phyloP scores from a whole-genome alignment of 139 green algal species.

The Monoraphidium neglectum region DNA sequence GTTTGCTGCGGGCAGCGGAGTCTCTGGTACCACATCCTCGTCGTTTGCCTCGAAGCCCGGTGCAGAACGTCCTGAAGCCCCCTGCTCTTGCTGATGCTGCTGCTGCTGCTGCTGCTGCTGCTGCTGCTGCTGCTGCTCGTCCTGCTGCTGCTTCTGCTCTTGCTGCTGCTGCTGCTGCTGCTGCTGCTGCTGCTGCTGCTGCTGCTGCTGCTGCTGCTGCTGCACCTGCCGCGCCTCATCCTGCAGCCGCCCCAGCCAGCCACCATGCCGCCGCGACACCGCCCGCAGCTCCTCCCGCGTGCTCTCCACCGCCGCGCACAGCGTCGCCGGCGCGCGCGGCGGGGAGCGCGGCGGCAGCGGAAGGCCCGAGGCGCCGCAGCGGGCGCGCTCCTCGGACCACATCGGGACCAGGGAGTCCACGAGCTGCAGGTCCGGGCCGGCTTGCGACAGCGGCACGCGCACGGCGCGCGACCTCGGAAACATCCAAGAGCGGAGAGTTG shows the following conservation, averaged over 20 bases:
- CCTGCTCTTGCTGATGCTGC: constrained; percentile 1
- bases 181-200: neutral
- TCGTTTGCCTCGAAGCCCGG: too few species aligned
- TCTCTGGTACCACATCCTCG: too few species aligned
- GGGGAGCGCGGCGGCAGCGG: constrained; percentile 58
- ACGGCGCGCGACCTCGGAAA: constrained; percentile 49
- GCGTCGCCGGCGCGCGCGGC: constrained; percentile 42
- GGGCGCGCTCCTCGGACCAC: constrained; percentile 82
- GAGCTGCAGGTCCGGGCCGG: constrained; percentile 58
- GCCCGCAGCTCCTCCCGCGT: constrained; percentile 55
- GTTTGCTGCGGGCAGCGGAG: too few species aligned
- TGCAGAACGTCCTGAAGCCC: too few species aligned
- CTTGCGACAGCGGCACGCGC: constrained; percentile 59
- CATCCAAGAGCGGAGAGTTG: too few species aligned
- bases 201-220: constrained; percentile 9
- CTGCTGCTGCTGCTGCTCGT: neutral
- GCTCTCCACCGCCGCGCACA: constrained; percentile 61
- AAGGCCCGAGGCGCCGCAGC: constrained; percentile 40
- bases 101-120: constrained; percentile 26
- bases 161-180: constrained; percentile 2
- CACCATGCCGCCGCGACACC: neutral
- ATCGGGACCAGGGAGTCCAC: constrained; percentile 86
- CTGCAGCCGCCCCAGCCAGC: too few species aligned
- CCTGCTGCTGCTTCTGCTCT: neutral
- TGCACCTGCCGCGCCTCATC: neutral